Evolutionary conservation across 805 yeast species (phyloP).

Genomic region (Candida awuae): DNA sequence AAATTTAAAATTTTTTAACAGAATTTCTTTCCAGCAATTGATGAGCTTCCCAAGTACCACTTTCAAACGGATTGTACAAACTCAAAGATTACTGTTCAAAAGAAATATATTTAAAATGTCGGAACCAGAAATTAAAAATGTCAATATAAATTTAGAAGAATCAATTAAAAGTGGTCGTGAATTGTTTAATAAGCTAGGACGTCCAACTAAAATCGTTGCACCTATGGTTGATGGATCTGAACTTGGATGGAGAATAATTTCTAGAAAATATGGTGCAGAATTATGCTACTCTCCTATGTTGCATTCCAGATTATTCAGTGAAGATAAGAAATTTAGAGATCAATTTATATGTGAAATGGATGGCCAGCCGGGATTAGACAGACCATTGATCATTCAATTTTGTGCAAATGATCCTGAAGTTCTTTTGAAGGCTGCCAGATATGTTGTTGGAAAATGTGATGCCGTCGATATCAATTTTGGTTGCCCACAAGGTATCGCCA

Average conservation of each 20-base stretch:
- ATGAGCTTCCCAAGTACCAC: neutral
- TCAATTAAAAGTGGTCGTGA: conserved; percentile 46
- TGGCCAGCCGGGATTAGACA: conserved; percentile 59
- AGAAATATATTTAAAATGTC: neutral
- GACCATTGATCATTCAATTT: conserved; percentile 90
- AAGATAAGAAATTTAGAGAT: conserved; percentile 68
- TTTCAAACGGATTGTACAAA: neutral
- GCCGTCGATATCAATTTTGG: conserved; percentile 95
- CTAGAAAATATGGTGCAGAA: conserved; percentile 86
- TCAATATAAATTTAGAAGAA: conserved; percentile 17
- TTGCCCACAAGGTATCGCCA: conserved; percentile 97
- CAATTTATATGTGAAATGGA: conserved; percentile 68
- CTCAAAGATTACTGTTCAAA: neutral
- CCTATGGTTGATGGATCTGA: conserved; percentile 99
- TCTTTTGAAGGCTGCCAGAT: conserved; percentile 70
- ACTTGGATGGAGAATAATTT: conserved; percentile 86
- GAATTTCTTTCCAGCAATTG: too few species aligned
- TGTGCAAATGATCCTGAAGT: conserved; percentile 94
- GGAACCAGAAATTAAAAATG: neutral
- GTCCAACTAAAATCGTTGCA: conserved; percentile 81
- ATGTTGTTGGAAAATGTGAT: conserved; percentile 78
- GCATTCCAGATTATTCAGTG: conserved; percentile 86
- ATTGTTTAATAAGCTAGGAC: conserved; percentile 59
- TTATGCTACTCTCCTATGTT: conserved; percentile 95
- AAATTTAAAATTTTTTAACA: too few species aligned